These are phyloP conservation scores for Kalaharituber pfeilii DNA, from an alignment of 2,329 filamentous ascomycete genomes.

Conservation along the genomic window DNA sequence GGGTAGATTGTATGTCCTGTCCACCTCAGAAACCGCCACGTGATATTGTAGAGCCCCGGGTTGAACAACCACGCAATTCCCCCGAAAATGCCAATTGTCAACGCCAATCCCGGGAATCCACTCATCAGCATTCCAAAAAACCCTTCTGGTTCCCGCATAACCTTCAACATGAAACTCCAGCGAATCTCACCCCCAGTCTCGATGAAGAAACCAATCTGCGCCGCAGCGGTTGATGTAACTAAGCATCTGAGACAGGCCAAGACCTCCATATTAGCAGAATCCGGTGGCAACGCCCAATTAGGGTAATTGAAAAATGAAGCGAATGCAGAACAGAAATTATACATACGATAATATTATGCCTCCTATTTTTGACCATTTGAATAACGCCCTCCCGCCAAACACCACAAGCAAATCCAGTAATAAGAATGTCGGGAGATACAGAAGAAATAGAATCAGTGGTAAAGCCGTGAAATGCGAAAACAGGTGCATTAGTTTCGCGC, in stretches of 20 bases:
- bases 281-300: too few relatives aligned
- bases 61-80: constrained; percentile 23
- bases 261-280: background rate
- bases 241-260: constrained; percentile 20
- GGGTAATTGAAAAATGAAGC: constrained; percentile 6
- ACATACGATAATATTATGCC: constrained; percentile 25
- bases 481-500: constrained; percentile 26
- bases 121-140: constrained; percentile 28
- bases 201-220: constrained; percentile 28
- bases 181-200: constrained; percentile 29
- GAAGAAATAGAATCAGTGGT: constrained; percentile 25
- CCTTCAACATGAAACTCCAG: constrained; percentile 26
- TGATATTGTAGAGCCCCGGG: constrained; percentile 23
- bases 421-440: constrained; percentile 29
- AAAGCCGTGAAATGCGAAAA: constrained; percentile 25
- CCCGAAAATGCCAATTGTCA: constrained; percentile 21
- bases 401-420: constrained; percentile 26
- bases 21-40: constrained; percentile 12
- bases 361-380: constrained; percentile 21
- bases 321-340: constrained; percentile 4
- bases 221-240: constrained; percentile 25
- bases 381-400: constrained; percentile 22
- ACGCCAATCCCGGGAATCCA: constrained; percentile 22
- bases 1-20: constrained; percentile 13
- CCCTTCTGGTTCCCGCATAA: constrained; percentile 27